Conservation (phyloP, 169 alveolate species). For the Prorocentrum cordatum region DNA sequence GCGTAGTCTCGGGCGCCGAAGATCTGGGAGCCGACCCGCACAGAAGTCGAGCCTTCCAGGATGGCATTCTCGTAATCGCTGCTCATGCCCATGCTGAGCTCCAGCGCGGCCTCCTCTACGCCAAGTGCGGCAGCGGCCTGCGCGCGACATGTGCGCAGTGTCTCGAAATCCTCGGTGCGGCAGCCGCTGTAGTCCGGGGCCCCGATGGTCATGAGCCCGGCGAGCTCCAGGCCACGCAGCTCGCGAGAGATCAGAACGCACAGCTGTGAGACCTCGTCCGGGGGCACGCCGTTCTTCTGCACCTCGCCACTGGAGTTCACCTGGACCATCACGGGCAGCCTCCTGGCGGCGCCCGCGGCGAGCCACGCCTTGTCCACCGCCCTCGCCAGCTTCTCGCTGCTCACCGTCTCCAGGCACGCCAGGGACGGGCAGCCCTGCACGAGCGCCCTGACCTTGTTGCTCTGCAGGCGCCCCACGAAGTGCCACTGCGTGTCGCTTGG, state of each 20-base stretch:
- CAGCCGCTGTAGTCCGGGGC: conserved; percentile 4
- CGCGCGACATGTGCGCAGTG: too few relatives aligned
- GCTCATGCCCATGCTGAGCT: not conserved
- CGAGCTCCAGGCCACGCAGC: not conserved
- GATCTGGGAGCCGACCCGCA: not conserved
- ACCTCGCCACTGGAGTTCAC: not conserved
- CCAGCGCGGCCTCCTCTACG: not conserved
- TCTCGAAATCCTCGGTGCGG: not conserved
- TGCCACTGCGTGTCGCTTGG: not conserved
- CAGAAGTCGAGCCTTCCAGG: not conserved
- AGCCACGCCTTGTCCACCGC: not conserved
- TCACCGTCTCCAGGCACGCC: not conserved
- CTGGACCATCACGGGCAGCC: not conserved
- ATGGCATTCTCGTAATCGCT: not conserved
- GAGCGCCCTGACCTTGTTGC: not conserved
- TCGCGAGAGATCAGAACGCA: not conserved
- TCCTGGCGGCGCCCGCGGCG: not conserved
- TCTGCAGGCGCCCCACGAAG: not conserved
- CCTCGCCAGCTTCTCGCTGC: not conserved
- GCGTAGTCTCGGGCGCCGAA: not conserved
- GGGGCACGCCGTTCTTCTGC: not conserved
- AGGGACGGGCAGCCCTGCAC: not conserved
- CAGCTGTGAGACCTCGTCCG: not conserved
- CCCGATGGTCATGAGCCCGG: not conserved
- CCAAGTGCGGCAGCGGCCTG: too few relatives aligned